phyloP scores from a whole-genome alignment of 1,284 basidiomycete genomes.

The Pholiota adiposa region DNA sequence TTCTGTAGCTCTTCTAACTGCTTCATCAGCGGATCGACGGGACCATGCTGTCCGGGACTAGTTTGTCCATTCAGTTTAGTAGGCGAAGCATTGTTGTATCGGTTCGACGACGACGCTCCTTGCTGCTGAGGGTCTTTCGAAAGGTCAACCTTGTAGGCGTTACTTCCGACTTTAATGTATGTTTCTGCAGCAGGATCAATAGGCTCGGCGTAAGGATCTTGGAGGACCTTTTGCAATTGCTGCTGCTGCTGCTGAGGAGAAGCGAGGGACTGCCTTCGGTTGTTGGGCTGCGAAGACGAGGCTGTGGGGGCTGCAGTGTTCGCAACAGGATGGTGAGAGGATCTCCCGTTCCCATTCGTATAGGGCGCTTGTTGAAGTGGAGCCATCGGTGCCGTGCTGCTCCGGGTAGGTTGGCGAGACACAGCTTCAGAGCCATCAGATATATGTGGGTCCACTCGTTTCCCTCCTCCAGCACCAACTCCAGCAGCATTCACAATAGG shows the following conservation, averaged over 20 bases:
- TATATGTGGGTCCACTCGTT: slow-evolving; percentile 36
- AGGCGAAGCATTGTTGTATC: slow-evolving; percentile 34
- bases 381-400: slow-evolving; percentile 18
- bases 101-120: slow-evolving; percentile 28
- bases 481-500: slow-evolving; percentile 64
- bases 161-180: slow-evolving; percentile 70
- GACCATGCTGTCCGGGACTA: slow-evolving; percentile 6
- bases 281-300: slow-evolving; percentile 15
- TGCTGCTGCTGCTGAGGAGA: slow-evolving; percentile 22
- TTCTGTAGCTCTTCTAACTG: slow-evolving; percentile 63
- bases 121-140: slow-evolving; percentile 61
- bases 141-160: slow-evolving; percentile 69
- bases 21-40: slow-evolving; percentile 73
- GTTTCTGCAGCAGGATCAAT: slow-evolving; percentile 63
- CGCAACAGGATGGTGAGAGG: slow-evolving; percentile 13
- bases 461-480: slow-evolving; percentile 62
- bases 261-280: slow-evolving; percentile 24
- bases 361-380: slow-evolving; percentile 28
- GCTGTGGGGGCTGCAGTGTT: slow-evolving; percentile 17
- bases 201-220: slow-evolving; percentile 57
- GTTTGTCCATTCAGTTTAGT: slow-evolving; percentile 24
- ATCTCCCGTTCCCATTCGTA: slow-evolving; percentile 30
- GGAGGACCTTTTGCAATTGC: slow-evolving; percentile 27
- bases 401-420: slow-evolving; percentile 34
- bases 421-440: slow-evolving; percentile 25